Evolutionary conservation across 23 red algal species (phyloP).

Genomic region (Gracilariopsis chorda): DNA sequence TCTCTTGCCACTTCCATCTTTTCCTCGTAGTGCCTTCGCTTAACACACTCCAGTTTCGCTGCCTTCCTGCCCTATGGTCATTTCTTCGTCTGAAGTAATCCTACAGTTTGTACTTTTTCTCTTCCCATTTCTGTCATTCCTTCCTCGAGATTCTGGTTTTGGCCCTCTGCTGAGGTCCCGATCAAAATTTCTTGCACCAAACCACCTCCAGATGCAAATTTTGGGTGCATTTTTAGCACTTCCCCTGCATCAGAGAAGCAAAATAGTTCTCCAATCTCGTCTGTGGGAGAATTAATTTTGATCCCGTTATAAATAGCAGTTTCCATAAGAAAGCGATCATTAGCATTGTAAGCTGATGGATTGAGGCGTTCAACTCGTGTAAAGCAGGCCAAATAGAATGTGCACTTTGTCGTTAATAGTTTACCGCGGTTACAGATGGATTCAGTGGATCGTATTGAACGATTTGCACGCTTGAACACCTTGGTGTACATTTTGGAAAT

Average conservation of each 20-base stretch:
- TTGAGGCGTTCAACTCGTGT: neutral
- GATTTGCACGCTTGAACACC: no score
- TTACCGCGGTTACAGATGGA: neutral
- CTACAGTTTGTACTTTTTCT: no score
- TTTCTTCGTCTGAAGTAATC: no score
- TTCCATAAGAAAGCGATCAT: neutral
- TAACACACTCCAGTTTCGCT: neutral
- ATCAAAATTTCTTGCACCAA: no score
- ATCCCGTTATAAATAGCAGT: neutral
- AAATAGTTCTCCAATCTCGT: neutral
- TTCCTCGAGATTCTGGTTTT: no score
- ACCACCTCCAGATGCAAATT: no score
- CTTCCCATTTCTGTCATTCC: neutral
- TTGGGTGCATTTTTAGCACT: neutral
- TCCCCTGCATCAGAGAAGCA: neutral
- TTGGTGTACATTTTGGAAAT: no score
- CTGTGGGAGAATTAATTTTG: neutral
- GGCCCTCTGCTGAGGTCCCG: no score
- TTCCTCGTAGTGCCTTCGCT: neutral
- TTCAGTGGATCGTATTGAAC: no score
- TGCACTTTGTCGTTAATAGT: neutral
- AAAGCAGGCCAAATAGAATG: neutral
- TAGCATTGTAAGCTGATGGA: neutral
- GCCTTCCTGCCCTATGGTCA: neutral
- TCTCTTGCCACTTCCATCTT: neutral